These are phyloP conservation scores for Crotalaria pallida DNA, from an alignment of 306 rosid species.

Conservation along the genomic window DNA sequence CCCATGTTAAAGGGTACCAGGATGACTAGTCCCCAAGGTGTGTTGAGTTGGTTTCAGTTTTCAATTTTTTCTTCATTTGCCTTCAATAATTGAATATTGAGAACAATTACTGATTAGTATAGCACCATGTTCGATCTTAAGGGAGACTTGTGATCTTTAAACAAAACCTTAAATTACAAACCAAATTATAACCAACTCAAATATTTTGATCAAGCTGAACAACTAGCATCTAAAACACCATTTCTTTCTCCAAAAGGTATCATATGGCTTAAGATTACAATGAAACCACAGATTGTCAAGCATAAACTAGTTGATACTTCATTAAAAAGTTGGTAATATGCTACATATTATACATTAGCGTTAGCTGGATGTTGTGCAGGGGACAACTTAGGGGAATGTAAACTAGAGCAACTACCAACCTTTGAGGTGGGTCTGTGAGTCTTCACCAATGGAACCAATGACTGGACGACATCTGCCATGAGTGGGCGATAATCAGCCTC, in stretches of 20 bases:
- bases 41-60: background rate
- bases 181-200: background rate
- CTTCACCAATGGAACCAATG: conserved; percentile 78
- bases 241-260: background rate
- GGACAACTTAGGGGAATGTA: conserved; percentile 52
- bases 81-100: conserved; percentile 8
- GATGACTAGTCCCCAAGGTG: background rate
- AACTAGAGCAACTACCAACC: conserved; percentile 54
- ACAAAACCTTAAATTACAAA: background rate
- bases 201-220: conserved; percentile 8
- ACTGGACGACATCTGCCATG: conserved; percentile 97
- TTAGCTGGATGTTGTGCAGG: conserved; percentile 30
- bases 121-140: conserved; percentile 4
- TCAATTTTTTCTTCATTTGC: background rate
- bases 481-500: conserved; percentile 95
- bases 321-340: conserved; percentile 11
- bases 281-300: background rate
- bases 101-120: conserved; percentile 5
- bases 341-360: conserved; percentile 27
- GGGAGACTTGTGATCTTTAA: background rate
- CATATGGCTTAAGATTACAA: background rate
- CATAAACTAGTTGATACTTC: conserved; percentile 11
- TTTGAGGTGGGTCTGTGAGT: conserved; percentile 50
- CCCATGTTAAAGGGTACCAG: no score
- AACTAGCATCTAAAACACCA: background rate